Evolutionary conservation across 345 rosid species (phyloP).

Genomic region (Noccaea bulbosa): DNA sequence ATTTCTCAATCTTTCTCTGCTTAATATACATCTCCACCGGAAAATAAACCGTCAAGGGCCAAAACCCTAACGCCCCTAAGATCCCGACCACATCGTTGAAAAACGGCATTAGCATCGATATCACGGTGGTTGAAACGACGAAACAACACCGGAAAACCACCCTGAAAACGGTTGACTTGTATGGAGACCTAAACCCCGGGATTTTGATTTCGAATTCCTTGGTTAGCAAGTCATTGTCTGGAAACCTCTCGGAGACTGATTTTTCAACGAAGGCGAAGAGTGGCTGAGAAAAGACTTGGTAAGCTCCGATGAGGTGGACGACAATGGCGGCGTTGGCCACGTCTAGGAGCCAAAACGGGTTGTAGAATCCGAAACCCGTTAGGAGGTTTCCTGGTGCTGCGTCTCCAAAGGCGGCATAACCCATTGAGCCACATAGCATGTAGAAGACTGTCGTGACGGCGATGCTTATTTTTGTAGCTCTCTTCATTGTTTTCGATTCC

Average conservation of each 20-base stretch:
- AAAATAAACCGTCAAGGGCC: slow-evolving; percentile 77
- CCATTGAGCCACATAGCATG: slow-evolving; percentile 72
- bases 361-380: slow-evolving; percentile 75
- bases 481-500: slow-evolving; percentile 52
- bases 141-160: slow-evolving; percentile 60
- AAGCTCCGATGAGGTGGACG: slow-evolving; percentile 72
- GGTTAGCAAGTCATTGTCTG: slow-evolving; percentile 50
- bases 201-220: slow-evolving; percentile 54
- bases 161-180: slow-evolving; percentile 60
- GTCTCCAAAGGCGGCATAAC: slow-evolving; percentile 78
- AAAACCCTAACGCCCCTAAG: slow-evolving; percentile 77
- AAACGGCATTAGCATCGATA: slow-evolving; percentile 78
- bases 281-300: slow-evolving; percentile 79
- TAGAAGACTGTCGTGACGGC: slow-evolving; percentile 51
- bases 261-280: slow-evolving; percentile 72
- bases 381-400: slow-evolving; percentile 72
- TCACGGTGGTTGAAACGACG: slow-evolving; percentile 60
- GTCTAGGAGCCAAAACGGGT: slow-evolving; percentile 79
- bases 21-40: slow-evolving; percentile 81
- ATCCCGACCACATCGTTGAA: slow-evolving; percentile 74
- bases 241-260: slow-evolving; percentile 44
- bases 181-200: slow-evolving; percentile 47
- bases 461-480: slow-evolving; percentile 49
- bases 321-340: slow-evolving; percentile 71
- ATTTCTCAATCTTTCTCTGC: slow-evolving; percentile 60